Conservation (phyloP, 176 grass and related monocot genomes). For the Olyra latifolia region DNA sequence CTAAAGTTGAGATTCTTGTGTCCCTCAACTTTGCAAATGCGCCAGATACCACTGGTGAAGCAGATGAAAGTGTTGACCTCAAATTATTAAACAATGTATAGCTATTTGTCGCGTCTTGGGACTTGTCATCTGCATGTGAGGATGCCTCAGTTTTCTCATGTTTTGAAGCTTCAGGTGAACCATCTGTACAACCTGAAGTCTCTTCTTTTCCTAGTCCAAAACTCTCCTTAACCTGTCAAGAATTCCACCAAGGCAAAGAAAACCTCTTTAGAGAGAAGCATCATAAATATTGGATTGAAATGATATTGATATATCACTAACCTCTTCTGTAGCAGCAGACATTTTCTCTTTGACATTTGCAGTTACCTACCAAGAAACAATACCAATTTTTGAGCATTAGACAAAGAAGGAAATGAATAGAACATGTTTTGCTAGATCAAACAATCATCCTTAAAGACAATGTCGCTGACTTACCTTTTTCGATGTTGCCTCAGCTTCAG, state of each 20-base stretch:
- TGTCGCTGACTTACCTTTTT: conserved; percentile 59
- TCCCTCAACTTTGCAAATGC: conserved; percentile 68
- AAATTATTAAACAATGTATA: conserved; percentile 58
- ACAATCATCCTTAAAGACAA: conserved; percentile 4
- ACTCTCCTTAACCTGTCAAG: conserved; percentile 61
- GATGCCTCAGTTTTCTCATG: conserved; percentile 35
- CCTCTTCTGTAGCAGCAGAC: conserved; percentile 70
- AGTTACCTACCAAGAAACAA: conserved; percentile 45
- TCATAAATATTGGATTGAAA: neutral
- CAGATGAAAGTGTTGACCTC: conserved; percentile 54
- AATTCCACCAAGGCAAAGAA: conserved; percentile 28
- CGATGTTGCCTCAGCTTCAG: conserved; percentile 84
- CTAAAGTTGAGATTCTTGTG: conserved; percentile 58
- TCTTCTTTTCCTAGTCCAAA: conserved; percentile 68
- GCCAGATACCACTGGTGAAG: conserved; percentile 51
- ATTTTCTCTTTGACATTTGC: conserved; percentile 65
- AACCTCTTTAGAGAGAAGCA: neutral
- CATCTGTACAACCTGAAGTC: conserved; percentile 36
- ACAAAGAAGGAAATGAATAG: conserved; percentile 5
- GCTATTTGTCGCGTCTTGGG: conserved; percentile 27
- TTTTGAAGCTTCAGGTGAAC: conserved; percentile 41
- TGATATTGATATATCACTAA: conserved; percentile 1
- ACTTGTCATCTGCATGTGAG: conserved; percentile 33
- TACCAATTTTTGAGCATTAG: neutral
- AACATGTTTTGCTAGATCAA: neutral